Evolutionary conservation across 2,329 filamentous ascomycete genomes (phyloP).

Genomic region (Pseudocercospora crystallina): DNA sequence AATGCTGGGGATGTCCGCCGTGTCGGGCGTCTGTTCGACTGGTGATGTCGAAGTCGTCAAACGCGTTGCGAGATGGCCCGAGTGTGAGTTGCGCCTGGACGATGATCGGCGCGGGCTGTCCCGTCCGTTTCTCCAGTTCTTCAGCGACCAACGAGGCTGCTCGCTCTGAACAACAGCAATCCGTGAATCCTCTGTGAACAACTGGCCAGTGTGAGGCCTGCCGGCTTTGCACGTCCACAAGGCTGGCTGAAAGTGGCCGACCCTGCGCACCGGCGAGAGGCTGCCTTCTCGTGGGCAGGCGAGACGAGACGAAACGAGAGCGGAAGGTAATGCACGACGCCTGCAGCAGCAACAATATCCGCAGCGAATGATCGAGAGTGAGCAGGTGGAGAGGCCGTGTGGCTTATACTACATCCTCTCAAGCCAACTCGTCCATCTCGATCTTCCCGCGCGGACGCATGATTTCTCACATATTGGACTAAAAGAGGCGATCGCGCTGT

Average conservation of each 20-base stretch:
- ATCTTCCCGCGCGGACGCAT: conserved; percentile 22
- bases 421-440: conserved; percentile 13
- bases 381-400: conserved; percentile 12
- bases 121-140: background rate
- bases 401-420: conserved; percentile 17
- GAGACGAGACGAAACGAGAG: conserved; percentile 1
- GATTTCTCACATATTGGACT: conserved; percentile 24
- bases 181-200: too few species aligned
- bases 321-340: conserved; percentile 19
- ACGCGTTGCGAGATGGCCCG: conserved; percentile 1
- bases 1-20: too few species aligned
- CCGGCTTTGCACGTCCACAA: background rate
- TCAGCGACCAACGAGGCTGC: background rate
- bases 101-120: background rate
- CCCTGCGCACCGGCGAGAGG: conserved; percentile 1
- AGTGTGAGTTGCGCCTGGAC: background rate
- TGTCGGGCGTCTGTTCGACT: too few species aligned
- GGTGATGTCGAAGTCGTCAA: background rate
- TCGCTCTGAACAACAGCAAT: background rate
- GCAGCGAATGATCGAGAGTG: conserved; percentile 16
- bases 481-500: conserved; percentile 19
- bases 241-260: background rate
- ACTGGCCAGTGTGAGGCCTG: too few species aligned
- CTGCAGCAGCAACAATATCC: conserved; percentile 12
- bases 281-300: conserved; percentile 10